Base-by-base conservation (phyloP, 2,329 filamentous ascomycete genomes). In the Neofusicoccum cordaticola region DNA sequence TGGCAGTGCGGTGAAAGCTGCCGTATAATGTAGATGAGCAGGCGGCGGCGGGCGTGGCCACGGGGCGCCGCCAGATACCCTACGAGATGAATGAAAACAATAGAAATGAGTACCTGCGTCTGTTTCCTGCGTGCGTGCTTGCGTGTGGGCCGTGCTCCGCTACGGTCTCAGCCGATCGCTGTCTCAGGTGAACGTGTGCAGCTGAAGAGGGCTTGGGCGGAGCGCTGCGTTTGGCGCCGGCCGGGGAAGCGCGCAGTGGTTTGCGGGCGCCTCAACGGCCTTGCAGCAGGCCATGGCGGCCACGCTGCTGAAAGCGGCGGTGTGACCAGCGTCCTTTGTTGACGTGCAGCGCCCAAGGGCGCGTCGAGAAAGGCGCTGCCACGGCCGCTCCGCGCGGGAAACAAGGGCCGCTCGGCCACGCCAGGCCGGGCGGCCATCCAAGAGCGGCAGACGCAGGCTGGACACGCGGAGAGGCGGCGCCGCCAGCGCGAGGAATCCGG, bases 1-100 rank as follows among this genome's bases (percentile, higher is more conserved):
- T 19, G 47, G 19, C 31, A 62, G 47, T 35, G 27, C 42, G 39
- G 57, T 37, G 22, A 51, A 47, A 41, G 22, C 22, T 52, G 17
- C 37, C 27, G 31, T 27, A 44, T 65, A 57, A 34, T 42, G 22
- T 61, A 61, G 39, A 60, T 35, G 63, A 65, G 53, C 63, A 27
- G 45, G 45, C 68, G 69, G 66, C 70, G 68, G 67, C 68, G 69
- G 69, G 65, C 27, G 69, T 66, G 64, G 56, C 67, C 65, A 62
- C 45, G 63, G 48, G 67, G 65, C 67, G 61, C 56, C 53, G 72
- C 70, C 72, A 74, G 74, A 75, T 73, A 69, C 69, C 64, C 61
- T 31, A 48, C 27, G 51, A 57, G 22, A 57, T 48, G 62, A 64
- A 56, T 64, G 62, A 56, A 37, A 56, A 50, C 50, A 57, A 44